Conservation (phyloP, 2,329 filamentous ascomycete species). For the Rhynchosporium agropyri region DNA sequence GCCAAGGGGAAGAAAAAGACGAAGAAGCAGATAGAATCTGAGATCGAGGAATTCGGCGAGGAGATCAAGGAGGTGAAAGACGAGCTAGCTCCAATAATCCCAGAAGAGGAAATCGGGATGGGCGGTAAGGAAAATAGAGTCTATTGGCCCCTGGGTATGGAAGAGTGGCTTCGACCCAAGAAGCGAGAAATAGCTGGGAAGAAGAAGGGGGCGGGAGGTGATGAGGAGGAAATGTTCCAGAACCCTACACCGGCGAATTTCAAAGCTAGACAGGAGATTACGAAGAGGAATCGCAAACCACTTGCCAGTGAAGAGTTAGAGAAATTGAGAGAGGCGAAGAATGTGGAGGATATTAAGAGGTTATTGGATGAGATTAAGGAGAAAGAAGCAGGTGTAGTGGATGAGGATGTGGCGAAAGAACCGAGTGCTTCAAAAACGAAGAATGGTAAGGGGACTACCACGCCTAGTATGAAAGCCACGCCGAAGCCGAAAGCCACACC, state of each 20-base stretch:
- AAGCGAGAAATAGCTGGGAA: constrained; percentile 66
- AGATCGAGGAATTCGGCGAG: constrained; percentile 41
- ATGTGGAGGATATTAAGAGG: constrained; percentile 36
- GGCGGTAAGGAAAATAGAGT: constrained; percentile 80
- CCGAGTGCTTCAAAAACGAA: constrained; percentile 26
- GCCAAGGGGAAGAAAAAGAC: constrained; percentile 45
- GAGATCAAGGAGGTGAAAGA: constrained; percentile 43
- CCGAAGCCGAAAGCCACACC: constrained; percentile 21
- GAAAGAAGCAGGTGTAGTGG: constrained; percentile 15
- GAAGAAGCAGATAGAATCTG: constrained; percentile 44
- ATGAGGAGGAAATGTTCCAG: constrained; percentile 42
- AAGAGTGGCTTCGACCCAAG: constrained; percentile 83
- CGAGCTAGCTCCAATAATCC: constrained; percentile 44
- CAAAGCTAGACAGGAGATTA: constrained; percentile 34
- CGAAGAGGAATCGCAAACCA: constrained; percentile 28
- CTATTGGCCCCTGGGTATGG: constrained; percentile 89
- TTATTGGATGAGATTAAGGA: constrained; percentile 34
- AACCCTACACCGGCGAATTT: constrained; percentile 40
- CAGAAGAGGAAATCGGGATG: constrained; percentile 76
- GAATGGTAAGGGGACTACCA: constrained; percentile 25
- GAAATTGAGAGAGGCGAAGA: constrained; percentile 29
- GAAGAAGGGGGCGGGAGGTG: constrained; percentile 41
- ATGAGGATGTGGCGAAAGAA: constrained; percentile 16
- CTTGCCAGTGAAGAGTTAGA: constrained; percentile 32
- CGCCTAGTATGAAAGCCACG: constrained; percentile 28